phyloP scores from a whole-genome alignment of 108 stramenopile genomes.

The Bacterosira constricta region DNA sequence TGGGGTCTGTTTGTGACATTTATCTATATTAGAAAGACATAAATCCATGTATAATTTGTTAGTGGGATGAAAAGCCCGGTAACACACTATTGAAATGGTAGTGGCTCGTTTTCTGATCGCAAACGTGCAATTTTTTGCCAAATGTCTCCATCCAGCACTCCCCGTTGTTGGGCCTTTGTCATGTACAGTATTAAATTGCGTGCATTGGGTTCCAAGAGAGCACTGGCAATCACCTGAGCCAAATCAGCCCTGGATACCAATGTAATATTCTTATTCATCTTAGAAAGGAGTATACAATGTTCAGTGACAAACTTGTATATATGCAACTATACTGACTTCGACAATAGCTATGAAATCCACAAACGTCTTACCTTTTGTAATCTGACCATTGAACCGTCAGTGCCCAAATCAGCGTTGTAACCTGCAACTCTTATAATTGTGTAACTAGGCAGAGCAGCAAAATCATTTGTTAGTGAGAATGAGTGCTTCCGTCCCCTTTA shows the following conservation, averaged over 20 bases:
- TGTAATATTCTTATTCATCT: constrained; percentile 53
- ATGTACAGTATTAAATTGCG: constrained; percentile 85
- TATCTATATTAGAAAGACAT: no score
- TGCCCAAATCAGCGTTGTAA: constrained; percentile 63
- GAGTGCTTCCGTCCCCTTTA: background rate
- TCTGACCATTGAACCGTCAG: constrained; percentile 69
- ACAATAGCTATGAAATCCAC: no score
- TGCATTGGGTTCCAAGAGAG: constrained; percentile 77
- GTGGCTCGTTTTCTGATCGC: background rate
- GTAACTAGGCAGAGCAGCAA: constrained; percentile 27
- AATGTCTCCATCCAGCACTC: constrained; percentile 62
- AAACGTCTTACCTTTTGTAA: constrained; percentile 42
- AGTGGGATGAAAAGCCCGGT: background rate
- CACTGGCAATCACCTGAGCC: constrained; percentile 81
- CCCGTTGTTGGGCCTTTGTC: constrained; percentile 54
- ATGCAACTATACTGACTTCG: no score
- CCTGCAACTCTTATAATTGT: constrained; percentile 75
- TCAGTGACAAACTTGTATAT: no score
- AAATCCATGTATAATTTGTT: no score
- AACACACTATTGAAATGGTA: constrained; percentile 36
- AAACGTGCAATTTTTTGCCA: constrained; percentile 62
- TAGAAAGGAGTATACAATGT: background rate
- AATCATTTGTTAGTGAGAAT: background rate
- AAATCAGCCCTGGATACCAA: constrained; percentile 78
- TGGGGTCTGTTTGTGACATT: no score